Base-by-base conservation (phyloP, 2,329 filamentous ascomycete genomes). In the Gaeumannomyces tritici region DNA sequence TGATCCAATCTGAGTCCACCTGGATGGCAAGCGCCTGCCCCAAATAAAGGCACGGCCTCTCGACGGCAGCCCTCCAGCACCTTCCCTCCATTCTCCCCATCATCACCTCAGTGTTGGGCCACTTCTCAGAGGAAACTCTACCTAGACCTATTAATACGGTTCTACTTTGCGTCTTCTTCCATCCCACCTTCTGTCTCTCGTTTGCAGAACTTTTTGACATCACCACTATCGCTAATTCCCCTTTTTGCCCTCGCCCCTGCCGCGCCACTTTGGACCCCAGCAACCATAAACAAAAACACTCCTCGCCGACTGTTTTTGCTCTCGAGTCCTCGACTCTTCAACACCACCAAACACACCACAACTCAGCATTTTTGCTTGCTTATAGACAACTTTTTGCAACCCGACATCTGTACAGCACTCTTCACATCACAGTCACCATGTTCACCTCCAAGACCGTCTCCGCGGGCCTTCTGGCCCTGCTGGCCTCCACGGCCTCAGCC, bases 401-500 rank as follows among this genome's bases (percentile, higher is more conserved):
- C 18, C 31, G 35, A 3, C 26, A 31, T 59, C 24, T 9, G 8
- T 59, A 35, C 6, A 26, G 31, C 35, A 31, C 11, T 42, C 27
- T 59, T 35, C 9, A 26, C 24, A n/a, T n/a, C 7, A 56, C 57
- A 35, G n/a, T 24, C 70, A 75, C 64, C 51, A 79, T 80, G 76
- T 69, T 82, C 65, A 73, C n/a, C n/a, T n/a, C 77, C 73, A 82
- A 79, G 71, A 60, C 79, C 61, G 64, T 82, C 64, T 75, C 77
- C 62, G 69, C 75, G 64, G 75, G 79, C 61, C 74, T 77, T 47
- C 70, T 82, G 75, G 76, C 78, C 66, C 73, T 85, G 18, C 78
- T 80, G 67, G 76, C 81, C 64, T 76, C 79, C 55, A 62, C 66
- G 67, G 82, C 77, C 63, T 74, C 79, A 64, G 83, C 81, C 62